A percentile compares a stretch with the other conserved stretches of the same genome.
Conservation (phyloP, 2,329 filamentous ascomycete genomes). For the Pseudogymnoascus sp. region DNA sequence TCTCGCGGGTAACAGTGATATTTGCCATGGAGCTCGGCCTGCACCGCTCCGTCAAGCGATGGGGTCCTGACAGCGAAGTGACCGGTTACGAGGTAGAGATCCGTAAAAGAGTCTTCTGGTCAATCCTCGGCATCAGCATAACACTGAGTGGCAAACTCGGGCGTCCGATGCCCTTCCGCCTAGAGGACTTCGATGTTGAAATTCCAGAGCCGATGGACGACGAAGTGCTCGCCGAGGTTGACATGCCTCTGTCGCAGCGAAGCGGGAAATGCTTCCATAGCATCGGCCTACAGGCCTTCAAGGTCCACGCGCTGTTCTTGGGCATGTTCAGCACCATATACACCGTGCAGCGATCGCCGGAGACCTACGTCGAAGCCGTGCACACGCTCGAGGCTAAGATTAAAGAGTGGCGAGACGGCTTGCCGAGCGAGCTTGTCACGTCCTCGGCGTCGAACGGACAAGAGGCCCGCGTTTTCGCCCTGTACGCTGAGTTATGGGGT, state of each 20-base stretch:
- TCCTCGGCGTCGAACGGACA: slow-evolving; percentile 34
- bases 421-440: slow-evolving; percentile 51
- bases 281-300: slow-evolving; percentile 57
- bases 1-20: slow-evolving; percentile 55
- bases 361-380: slow-evolving; percentile 55
- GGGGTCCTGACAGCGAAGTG: slow-evolving; percentile 32
- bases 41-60: slow-evolving; percentile 60
- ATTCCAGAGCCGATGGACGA: slow-evolving; percentile 65
- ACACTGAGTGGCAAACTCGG: slow-evolving; percentile 69
- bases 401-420: slow-evolving; percentile 50
- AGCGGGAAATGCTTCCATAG: slow-evolving; percentile 56
- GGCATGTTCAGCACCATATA: slow-evolving; percentile 74
- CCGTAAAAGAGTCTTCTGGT: slow-evolving; percentile 72
- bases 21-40: slow-evolving; percentile 67
- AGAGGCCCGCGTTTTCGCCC: slow-evolving; percentile 40
- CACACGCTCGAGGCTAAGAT: slow-evolving; percentile 57
- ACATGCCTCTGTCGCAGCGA: slow-evolving; percentile 43
- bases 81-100: slow-evolving; percentile 57
- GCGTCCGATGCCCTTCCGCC: slow-evolving; percentile 63
- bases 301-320: slow-evolving; percentile 56
- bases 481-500: slow-evolving; percentile 45
- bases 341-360: slow-evolving; percentile 53
- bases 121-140: slow-evolving; percentile 55
- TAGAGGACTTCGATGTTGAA: slow-evolving; percentile 71
- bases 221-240: slow-evolving; percentile 55